Evolutionary conservation across 345 rosid species (phyloP).

Genomic region (Citrus medica): DNA sequence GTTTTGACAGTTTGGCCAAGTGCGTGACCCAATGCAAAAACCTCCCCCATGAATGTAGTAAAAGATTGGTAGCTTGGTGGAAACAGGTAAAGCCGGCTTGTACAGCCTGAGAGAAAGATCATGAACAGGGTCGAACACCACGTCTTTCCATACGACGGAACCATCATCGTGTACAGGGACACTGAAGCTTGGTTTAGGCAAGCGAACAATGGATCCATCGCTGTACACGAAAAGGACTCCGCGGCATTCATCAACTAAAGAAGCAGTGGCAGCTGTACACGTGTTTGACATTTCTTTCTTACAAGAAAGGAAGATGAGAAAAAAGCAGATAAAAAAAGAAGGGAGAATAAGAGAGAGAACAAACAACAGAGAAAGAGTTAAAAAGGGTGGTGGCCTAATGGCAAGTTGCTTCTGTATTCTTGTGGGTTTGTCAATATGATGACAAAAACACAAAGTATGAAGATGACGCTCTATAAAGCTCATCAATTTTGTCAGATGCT

Average conservation of each 20-base stretch:
- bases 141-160: constrained; percentile 55
- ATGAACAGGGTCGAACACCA: constrained; percentile 29
- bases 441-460: neutral
- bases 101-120: constrained; percentile 49
- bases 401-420: neutral
- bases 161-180: constrained; percentile 53
- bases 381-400: neutral
- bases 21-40: constrained; percentile 57
- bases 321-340: constrained; percentile 9
- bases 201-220: constrained; percentile 58
- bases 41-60: constrained; percentile 70
- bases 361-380: constrained; percentile 13
- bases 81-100: constrained; percentile 33
- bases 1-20: constrained; percentile 60
- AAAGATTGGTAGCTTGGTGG: constrained; percentile 34
- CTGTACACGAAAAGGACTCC: constrained; percentile 59
- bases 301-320: neutral
- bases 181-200: constrained; percentile 46
- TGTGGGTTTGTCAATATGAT: neutral
- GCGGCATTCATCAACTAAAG: constrained; percentile 57
- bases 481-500: neutral
- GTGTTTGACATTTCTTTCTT: constrained; percentile 11
- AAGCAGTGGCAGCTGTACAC: neutral
- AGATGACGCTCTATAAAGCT: neutral
- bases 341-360: neutral